Evolutionary conservation across 768 basidiomycete genomes (phyloP).

Genomic region (Symmetrospora coprosmae): DNA sequence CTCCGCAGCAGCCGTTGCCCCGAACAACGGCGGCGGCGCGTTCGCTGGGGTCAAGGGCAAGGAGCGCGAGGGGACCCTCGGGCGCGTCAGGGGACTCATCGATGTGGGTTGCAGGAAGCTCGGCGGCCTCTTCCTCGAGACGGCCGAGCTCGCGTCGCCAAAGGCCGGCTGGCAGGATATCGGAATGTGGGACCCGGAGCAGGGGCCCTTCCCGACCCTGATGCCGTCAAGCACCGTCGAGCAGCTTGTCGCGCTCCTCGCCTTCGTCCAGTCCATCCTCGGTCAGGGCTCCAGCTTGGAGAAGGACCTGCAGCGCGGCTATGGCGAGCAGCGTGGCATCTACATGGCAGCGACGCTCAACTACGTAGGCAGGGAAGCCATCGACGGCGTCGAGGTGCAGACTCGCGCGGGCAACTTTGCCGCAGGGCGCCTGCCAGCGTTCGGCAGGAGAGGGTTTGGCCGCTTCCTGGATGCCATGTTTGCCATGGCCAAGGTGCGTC

Average conservation of each 20-base stretch:
- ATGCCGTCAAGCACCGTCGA: background rate
- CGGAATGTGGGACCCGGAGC: slow-evolving; percentile 3
- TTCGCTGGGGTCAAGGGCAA: slow-evolving; percentile 10
- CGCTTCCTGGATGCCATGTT: slow-evolving; percentile 29
- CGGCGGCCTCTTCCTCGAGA: slow-evolving; percentile 14
- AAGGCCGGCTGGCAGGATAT: slow-evolving; percentile 14
- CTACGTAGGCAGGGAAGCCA: slow-evolving; percentile 25
- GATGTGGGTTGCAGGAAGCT: slow-evolving; percentile 9
- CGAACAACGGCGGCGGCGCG: background rate
- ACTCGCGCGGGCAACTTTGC: background rate
- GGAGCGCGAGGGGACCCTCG: slow-evolving; percentile 28
- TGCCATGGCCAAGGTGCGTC: slow-evolving; percentile 28
- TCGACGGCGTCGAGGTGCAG: slow-evolving; percentile 8
- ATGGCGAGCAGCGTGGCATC: slow-evolving; percentile 18
- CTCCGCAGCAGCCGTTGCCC: background rate
- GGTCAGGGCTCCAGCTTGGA: slow-evolving; percentile 22
- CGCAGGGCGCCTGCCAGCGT: background rate
- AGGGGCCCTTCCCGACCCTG: slow-evolving; percentile 27
- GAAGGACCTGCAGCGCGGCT: slow-evolving; percentile 20
- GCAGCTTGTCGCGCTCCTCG: slow-evolving; percentile 25
- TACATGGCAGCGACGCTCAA: slow-evolving; percentile 28
- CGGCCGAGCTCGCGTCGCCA: background rate
- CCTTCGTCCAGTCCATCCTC: slow-evolving; percentile 27
- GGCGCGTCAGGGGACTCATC: slow-evolving; percentile 11
- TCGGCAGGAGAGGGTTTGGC: slow-evolving; percentile 23